Base-by-base conservation (phyloP, 2,329 filamentous ascomycete genomes). In the Fusarium nygamai region DNA sequence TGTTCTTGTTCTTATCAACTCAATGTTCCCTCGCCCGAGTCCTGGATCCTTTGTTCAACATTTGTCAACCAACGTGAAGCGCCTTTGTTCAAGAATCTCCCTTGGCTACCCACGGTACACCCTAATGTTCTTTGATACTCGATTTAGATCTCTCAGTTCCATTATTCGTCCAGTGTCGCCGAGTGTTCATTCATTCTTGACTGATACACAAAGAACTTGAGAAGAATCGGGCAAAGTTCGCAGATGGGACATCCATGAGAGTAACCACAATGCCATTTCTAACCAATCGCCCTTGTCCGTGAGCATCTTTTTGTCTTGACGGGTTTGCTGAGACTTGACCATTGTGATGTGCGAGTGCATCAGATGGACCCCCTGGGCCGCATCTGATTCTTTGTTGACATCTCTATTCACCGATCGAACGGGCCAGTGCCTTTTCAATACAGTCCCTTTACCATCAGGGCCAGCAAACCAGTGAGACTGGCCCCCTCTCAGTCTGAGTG, bases 161-260 rank as follows among this genome's bases (percentile, higher is more conserved):
- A 71, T 62, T 19, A 54, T 24, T 38, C 12, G 36, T 64, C 22
- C 13, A 27, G 20, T 51, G 27, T 22, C 12, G 10, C 20, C 27
- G 19, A 43, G 58, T 41, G 29, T 38, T n/a, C 29, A 36, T 57
- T 56, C 51, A 13, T 46, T 65, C 19, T 48, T 19, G 38, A 31
- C 29, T 39, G 24, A 41, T 33, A 5, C 24, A 74, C 71, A 73
- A 73, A 73, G 66, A 71, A 58, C 51, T 29, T 16, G 36, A 31
- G 24, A 38, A 39, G 34, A 34, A 34, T 31, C 36, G 29, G 13
- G 31, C 24, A 29, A 19, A 43, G 31, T 27, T 36, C 19, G 41
- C n/a, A 33, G 51, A 41, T 33, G n/a, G 9, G 27, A 41, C 36
- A 44, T 20, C 16, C 33, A 33, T 31, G n/a, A 41, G 27, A 22